These are phyloP conservation scores for Geotrichum macrosporum DNA, from an alignment of 1,139 yeast genomes.

Conservation along the genomic window DNA sequence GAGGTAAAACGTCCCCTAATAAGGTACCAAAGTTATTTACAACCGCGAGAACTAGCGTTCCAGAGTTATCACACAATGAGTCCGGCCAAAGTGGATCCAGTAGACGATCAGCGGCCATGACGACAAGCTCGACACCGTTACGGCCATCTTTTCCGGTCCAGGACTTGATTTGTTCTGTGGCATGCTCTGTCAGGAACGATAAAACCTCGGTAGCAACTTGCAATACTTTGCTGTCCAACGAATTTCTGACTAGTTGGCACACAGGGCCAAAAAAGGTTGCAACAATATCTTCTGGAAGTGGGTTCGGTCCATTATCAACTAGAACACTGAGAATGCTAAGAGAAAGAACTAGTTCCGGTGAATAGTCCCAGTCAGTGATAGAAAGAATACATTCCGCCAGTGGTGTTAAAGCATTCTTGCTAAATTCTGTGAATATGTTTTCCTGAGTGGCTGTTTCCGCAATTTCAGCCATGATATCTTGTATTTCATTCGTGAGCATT, in stretches of 20 bases:
- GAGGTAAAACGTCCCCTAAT: constrained; percentile 52
- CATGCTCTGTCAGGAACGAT: constrained; percentile 53
- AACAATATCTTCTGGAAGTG: constrained; percentile 50
- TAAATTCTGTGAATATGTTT: constrained; percentile 40
- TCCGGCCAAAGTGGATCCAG: constrained; percentile 70
- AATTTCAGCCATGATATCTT: constrained; percentile 60
- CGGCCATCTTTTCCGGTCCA: constrained; percentile 40
- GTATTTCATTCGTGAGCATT: constrained; percentile 53
- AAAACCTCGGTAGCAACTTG: constrained; percentile 76
- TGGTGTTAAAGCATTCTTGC: constrained; percentile 53
- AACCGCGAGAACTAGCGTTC: constrained; percentile 41
- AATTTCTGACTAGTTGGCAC: constrained; percentile 47
- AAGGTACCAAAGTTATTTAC: constrained; percentile 53
- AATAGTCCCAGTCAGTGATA: constrained; percentile 30
- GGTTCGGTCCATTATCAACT: constrained; percentile 45
- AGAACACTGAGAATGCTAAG: constrained; percentile 64
- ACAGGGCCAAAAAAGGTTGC: constrained; percentile 50
- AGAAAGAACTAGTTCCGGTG: constrained; percentile 56
- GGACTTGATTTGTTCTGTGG: constrained; percentile 44
- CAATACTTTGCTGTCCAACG: constrained; percentile 70
- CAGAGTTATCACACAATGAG: constrained; percentile 68
- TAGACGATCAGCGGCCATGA: constrained; percentile 35
- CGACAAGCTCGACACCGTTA: constrained; percentile 48
- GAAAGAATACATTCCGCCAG: constrained; percentile 41
- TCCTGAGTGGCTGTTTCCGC: constrained; percentile 46